Evolutionary conservation across 23 red algal species (phyloP).

Genomic region (Porphyridium purpureum): DNA sequence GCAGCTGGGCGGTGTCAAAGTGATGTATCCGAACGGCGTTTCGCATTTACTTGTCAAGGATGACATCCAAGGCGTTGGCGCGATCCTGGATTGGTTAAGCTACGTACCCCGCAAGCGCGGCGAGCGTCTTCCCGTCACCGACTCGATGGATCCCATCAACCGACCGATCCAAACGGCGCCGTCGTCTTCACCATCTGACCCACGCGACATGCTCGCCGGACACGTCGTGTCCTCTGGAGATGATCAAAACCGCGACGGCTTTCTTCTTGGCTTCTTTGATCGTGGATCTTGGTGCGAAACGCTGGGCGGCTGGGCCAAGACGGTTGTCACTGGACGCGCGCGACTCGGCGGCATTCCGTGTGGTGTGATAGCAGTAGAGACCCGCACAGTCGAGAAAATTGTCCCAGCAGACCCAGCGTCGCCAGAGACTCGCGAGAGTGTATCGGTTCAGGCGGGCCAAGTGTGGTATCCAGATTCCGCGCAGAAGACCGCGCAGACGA

Average conservation of each 20-base stretch:
- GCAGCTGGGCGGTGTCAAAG: slow-evolving; percentile 89
- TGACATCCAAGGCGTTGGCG: slow-evolving; percentile 78
- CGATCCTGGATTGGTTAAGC: slow-evolving; percentile 80
- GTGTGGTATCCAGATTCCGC: slow-evolving; percentile 99
- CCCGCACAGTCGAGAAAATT: slow-evolving; percentile 55
- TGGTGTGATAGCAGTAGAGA: slow-evolving; percentile 83
- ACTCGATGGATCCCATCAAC: slow-evolving; percentile 70
- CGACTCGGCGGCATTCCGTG: slow-evolving; percentile 88
- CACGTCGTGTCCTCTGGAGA: neutral
- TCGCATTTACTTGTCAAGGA: slow-evolving; percentile 63
- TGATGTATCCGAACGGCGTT: slow-evolving; percentile 90
- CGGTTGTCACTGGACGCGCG: slow-evolving; percentile 79
- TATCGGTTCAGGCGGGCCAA: slow-evolving; percentile 80
- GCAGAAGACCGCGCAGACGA: slow-evolving; percentile 81
- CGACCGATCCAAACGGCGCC: slow-evolving; percentile 6
- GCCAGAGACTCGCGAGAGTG: slow-evolving; percentile 66
- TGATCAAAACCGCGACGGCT: neutral
- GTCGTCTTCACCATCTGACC: slow-evolving; percentile 10
- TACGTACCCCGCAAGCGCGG: slow-evolving; percentile 53
- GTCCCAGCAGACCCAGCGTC: slow-evolving; percentile 82
- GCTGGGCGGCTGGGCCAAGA: slow-evolving; percentile 92
- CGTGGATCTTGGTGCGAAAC: slow-evolving; percentile 77
- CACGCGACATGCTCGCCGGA: neutral
- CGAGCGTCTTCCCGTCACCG: slow-evolving; percentile 49
- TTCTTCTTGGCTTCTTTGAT: slow-evolving; percentile 82